Percentiles rank a stretch among this genome's conserved stretches.
phyloP scores from a whole-genome alignment of 352 stramenopile species.

The Phytopythium chamaehyphon region DNA sequence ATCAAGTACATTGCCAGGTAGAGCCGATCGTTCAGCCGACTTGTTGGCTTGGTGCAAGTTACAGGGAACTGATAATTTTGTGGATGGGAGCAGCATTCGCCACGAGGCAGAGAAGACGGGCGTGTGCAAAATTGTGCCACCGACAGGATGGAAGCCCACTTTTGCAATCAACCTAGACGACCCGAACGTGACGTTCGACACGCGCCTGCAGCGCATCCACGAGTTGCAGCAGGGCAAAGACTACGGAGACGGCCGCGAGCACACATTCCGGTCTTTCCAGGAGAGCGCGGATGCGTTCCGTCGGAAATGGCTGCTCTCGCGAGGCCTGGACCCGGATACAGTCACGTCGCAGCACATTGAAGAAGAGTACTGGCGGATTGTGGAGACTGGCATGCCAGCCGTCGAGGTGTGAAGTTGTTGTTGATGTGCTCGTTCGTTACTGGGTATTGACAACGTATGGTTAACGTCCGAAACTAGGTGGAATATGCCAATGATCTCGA shows the following conservation, averaged over 20 bases:
- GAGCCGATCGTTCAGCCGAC: too few species aligned
- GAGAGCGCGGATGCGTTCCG: conserved; percentile 52
- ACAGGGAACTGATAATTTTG: too few species aligned
- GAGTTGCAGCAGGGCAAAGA: conserved; percentile 66
- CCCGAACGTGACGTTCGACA: conserved; percentile 75
- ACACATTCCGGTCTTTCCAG: conserved; percentile 73
- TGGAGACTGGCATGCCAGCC: conserved; percentile 47
- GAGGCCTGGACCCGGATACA: conserved; percentile 29
- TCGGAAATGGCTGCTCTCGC: conserved; percentile 39
- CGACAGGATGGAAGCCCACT: conserved; percentile 88
- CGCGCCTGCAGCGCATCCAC: conserved; percentile 93
- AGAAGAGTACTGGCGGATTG: conserved; percentile 86
- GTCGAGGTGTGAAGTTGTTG: conserved; percentile 21
- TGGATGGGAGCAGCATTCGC: conserved; percentile 48
- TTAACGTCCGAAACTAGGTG: conserved; percentile 28
- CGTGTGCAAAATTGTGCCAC: conserved; percentile 98
- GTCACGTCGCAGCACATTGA: conserved; percentile 73
- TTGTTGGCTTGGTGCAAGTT: not conserved
- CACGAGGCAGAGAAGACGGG: conserved; percentile 60
- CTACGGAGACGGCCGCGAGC: conserved; percentile 50
- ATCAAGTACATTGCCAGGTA: conserved; percentile 86
- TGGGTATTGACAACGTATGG: conserved; percentile 3
- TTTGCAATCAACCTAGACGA: conserved; percentile 70
- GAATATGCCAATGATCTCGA: conserved; percentile 91
- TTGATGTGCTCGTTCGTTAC: not conserved